Conservation (phyloP, 352 stramenopile species). For the Pythium apleroticum region DNA sequence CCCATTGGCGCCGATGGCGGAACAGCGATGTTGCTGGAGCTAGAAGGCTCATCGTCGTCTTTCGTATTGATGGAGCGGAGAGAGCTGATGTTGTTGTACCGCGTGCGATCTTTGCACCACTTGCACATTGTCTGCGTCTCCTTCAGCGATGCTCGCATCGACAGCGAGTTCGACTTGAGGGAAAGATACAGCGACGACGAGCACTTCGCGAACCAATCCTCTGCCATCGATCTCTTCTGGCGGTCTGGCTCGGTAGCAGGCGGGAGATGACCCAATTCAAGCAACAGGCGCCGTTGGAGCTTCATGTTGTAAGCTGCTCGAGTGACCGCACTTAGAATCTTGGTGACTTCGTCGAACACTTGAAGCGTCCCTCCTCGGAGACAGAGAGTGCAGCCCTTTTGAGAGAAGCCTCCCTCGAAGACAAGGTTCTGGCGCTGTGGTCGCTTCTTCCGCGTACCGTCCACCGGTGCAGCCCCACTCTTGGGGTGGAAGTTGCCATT, state of each 20-base stretch:
- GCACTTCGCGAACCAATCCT: constrained; percentile 80
- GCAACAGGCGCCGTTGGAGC: constrained; percentile 59
- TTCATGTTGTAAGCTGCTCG: constrained; percentile 81
- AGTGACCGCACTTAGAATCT: constrained; percentile 59
- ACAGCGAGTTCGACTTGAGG: constrained; percentile 85
- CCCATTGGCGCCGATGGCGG: constrained; percentile 23
- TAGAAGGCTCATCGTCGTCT: constrained; percentile 21
- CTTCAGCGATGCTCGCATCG: constrained; percentile 78
- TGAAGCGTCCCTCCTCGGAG: constrained; percentile 62
- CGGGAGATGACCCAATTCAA: constrained; percentile 61
- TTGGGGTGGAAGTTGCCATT: constrained; percentile 26
- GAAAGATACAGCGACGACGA: constrained; percentile 84
- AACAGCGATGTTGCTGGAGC: constrained; percentile 3
- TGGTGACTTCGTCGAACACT: constrained; percentile 70
- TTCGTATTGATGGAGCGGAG: constrained; percentile 50
- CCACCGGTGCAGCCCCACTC: constrained; percentile 7
- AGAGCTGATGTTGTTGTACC: constrained; percentile 84
- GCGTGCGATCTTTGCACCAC: constrained; percentile 80
- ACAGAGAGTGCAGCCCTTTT: constrained; percentile 81
- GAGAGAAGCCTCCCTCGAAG: constrained; percentile 75
- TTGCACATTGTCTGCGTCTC: constrained; percentile 83
- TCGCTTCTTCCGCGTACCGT: constrained; percentile 41
- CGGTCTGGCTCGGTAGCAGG: constrained; percentile 35
- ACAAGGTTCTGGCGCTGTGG: constrained; percentile 83
- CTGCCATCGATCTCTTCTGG: constrained; percentile 58